phyloP scores from a whole-genome alignment of 257 asterid genomes.

The Misopates orontium region DNA sequence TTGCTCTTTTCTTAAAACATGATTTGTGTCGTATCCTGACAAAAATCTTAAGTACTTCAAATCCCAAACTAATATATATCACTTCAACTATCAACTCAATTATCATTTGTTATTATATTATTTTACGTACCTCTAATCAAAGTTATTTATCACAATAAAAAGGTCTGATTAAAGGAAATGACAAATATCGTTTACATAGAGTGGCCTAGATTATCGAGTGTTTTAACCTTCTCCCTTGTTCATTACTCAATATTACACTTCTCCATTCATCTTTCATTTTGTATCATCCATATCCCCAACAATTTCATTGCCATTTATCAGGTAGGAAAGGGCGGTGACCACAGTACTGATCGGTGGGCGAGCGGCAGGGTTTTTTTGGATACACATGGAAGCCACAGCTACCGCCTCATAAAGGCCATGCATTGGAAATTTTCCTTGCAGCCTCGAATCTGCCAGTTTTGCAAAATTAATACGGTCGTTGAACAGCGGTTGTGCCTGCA shows the following conservation, averaged over 20 bases:
- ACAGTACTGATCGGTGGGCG: constrained; percentile 94
- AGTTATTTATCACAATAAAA: no score
- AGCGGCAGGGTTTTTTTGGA: constrained; percentile 93
- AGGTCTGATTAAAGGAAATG: no score
- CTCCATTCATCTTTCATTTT: constrained; percentile 54
- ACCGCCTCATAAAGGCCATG: constrained; percentile 90
- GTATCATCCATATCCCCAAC: constrained; percentile 46
- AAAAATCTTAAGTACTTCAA: no score
- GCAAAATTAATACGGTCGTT: constrained; percentile 83
- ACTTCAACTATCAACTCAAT: no score
- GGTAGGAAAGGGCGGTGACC: constrained; percentile 90
- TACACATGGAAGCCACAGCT: constrained; percentile 96
- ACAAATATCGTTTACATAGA: no score
- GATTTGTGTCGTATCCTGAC: no score
- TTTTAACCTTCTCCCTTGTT: constrained; percentile 72
- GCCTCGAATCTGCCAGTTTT: constrained; percentile 78
- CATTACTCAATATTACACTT: constrained; percentile 58
- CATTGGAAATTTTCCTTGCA: constrained; percentile 86
- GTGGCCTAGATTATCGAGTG: no score
- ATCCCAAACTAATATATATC: no score
- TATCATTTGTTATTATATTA: no score
- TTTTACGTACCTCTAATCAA: no score
- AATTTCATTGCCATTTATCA: constrained; percentile 54
- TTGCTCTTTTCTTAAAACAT: no score
- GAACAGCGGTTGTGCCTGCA: constrained; percentile 88